phyloP scores from a whole-genome alignment of 371 early-diverging fungal genomes.

The Funneliformis caledonium region DNA sequence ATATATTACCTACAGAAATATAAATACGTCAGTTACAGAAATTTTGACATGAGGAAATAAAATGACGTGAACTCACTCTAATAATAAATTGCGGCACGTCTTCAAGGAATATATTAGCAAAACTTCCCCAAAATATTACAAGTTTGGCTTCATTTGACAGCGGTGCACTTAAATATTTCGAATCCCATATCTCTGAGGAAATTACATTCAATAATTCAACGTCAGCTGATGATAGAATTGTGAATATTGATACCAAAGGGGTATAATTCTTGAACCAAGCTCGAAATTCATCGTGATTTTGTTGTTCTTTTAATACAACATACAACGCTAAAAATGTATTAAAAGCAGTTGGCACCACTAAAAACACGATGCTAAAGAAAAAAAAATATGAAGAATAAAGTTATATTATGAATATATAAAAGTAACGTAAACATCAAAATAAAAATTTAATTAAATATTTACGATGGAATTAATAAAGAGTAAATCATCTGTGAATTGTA shows the following conservation, averaged over 20 bases:
- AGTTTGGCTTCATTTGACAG: neutral
- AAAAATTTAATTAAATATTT: neutral
- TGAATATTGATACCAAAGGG: neutral
- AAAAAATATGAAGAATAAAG: too few relatives aligned
- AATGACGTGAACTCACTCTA: neutral
- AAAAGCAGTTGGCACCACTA: neutral
- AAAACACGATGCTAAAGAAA: neutral
- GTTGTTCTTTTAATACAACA: neutral
- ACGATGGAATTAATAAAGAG: neutral
- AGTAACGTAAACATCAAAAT: neutral
- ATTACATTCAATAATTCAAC: neutral
- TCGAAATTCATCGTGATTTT: neutral
- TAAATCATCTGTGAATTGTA: neutral
- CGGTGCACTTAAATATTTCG: neutral
- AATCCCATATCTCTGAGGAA: neutral
- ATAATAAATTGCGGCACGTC: constrained; percentile 24
- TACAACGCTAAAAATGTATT: neutral
- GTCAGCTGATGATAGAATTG: neutral
- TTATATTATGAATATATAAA: too few relatives aligned
- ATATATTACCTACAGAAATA: too few relatives aligned
- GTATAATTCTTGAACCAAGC: neutral
- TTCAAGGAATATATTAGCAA: neutral
- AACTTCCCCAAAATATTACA: constrained; percentile 7
- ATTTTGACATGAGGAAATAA: too few relatives aligned
- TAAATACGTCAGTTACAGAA: too few relatives aligned